These are phyloP conservation scores for Raffaelea arxii DNA, from an alignment of 2,329 filamentous ascomycete genomes.

Conservation along the genomic window DNA sequence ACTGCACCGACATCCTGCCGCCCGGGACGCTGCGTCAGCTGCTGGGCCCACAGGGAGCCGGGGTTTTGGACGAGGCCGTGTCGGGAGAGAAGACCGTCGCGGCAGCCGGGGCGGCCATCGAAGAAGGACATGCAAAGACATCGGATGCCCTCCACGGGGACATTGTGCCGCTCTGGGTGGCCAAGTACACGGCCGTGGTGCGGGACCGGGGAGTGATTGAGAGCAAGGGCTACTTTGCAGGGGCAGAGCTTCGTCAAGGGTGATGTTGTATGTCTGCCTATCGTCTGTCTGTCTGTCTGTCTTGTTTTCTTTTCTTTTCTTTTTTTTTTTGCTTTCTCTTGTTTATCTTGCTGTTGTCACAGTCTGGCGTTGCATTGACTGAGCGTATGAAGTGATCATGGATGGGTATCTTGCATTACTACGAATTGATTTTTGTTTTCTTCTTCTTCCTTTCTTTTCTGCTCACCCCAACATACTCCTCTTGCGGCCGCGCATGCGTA, in stretches of 20 bases:
- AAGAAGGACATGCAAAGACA: neutral
- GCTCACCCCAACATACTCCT: conserved; percentile 77
- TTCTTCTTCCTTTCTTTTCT: neutral
- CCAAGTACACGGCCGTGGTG: conserved; percentile 94
- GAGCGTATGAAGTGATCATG: too few relatives aligned
- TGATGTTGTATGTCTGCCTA: conserved; percentile 9
- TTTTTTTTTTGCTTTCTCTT: conserved; percentile 1
- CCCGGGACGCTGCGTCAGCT: conserved; percentile 77
- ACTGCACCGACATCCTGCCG: conserved; percentile 86
- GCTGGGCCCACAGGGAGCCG: conserved; percentile 65
- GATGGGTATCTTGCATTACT: too few relatives aligned
- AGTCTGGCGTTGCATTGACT: too few relatives aligned
- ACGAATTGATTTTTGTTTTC: too few relatives aligned
- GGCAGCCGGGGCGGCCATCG: conserved; percentile 18
- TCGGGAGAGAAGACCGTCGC: neutral
- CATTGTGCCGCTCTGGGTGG: conserved; percentile 83
- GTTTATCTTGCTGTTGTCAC: neutral
- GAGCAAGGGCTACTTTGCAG: conserved; percentile 95
- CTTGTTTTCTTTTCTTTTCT: conserved; percentile 5
- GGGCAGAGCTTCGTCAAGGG: conserved; percentile 54
- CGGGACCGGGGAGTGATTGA: conserved; percentile 91
- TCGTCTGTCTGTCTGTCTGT: neutral
- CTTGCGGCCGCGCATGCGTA: conserved; percentile 88
- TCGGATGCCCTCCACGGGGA: conserved; percentile 59
- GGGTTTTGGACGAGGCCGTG: conserved; percentile 50